phyloP scores from a whole-genome alignment of 768 basidiomycete species.

The Termitomyces sp. region DNA sequence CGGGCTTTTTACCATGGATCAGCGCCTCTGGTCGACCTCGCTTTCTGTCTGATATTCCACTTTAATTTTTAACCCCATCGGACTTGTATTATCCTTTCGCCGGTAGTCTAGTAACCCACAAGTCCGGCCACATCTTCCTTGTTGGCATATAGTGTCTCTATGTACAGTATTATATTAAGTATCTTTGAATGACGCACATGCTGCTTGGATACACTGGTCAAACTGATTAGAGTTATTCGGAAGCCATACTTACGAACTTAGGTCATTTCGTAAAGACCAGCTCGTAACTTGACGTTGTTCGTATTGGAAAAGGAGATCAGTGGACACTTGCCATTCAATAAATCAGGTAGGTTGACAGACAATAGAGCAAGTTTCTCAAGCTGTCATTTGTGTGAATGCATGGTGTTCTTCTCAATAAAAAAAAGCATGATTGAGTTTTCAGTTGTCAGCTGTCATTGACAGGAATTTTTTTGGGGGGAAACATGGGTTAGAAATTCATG shows the following conservation, averaged over 20 bases:
- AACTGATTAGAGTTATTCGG: not conserved
- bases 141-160: constrained; percentile 9
- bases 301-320: constrained; percentile 25
- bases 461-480: too few species aligned
- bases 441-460: not conserved
- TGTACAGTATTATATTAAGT: constrained; percentile 12
- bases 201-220: not conserved
- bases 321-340: constrained; percentile 19
- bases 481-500: not conserved
- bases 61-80: constrained; percentile 16
- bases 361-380: constrained; percentile 15
- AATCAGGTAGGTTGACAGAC: not conserved
- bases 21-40: not conserved
- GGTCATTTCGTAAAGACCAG: not conserved
- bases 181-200: not conserved
- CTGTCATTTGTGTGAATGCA: constrained; percentile 31
- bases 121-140: constrained; percentile 3
- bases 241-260: not conserved
- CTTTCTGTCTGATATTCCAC: constrained; percentile 4
- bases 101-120: not conserved
- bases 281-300: constrained; percentile 9
- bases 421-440: not conserved
- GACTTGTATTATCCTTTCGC: constrained; percentile 16
- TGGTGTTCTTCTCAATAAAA: constrained; percentile 21
- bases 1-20: not conserved